Conservation (phyloP, 345 rosid genomes). For the Aquilaria malaccensis region DNA sequence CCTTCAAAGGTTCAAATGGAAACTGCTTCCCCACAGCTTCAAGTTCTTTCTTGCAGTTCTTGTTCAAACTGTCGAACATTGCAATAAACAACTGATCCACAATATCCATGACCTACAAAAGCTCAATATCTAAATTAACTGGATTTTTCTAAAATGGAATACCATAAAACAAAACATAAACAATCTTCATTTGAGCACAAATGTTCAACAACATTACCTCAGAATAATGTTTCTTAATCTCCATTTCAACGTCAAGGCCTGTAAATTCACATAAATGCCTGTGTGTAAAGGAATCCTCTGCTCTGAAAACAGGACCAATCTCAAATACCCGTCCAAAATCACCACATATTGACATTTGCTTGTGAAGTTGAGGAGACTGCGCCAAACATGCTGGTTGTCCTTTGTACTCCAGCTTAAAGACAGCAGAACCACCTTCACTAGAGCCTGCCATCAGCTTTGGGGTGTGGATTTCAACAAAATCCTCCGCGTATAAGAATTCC, state of each 20-base stretch:
- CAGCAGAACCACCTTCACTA: conserved; percentile 97
- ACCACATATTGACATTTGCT: conserved; percentile 86
- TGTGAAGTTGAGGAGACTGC: conserved; percentile 94
- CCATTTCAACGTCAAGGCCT: conserved; percentile 92
- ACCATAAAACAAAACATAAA: conserved; percentile 2
- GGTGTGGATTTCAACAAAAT: conserved; percentile 75
- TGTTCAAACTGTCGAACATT: conserved; percentile 64
- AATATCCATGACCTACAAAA: conserved; percentile 67
- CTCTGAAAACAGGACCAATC: conserved; percentile 86
- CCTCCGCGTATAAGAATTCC: conserved; percentile 43
- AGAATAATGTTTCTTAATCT: conserved; percentile 60
- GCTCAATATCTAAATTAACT: conserved; percentile 10
- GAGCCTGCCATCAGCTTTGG: conserved; percentile 85
- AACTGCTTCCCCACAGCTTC: conserved; percentile 69
- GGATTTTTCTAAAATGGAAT: background rate
- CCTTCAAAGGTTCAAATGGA: conserved; percentile 87
- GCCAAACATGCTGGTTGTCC: conserved; percentile 89
- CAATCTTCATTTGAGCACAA: background rate
- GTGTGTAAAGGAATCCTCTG: conserved; percentile 87
- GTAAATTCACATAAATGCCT: conserved; percentile 86
- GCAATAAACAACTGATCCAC: conserved; percentile 61
- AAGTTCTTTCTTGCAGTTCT: conserved; percentile 58
- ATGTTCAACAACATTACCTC: conserved; percentile 40
- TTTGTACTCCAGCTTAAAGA: conserved; percentile 81
- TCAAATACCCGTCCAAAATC: conserved; percentile 73